Base-by-base conservation (phyloP, 2,329 filamentous ascomycete species). In the Curvularia sp. region DNA sequence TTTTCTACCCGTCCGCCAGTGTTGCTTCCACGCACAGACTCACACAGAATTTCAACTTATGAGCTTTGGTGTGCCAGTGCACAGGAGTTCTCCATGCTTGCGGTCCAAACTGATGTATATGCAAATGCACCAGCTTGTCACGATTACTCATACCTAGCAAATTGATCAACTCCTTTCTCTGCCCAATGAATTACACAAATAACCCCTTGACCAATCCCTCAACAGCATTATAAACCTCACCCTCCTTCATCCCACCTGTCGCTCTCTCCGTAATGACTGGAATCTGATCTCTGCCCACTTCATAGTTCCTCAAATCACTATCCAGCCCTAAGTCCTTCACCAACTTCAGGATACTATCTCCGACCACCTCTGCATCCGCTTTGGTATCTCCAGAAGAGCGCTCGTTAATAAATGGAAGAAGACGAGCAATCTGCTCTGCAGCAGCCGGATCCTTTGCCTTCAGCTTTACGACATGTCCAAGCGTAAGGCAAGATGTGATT, bases 381-480 rank as follows among this genome's bases (percentile, higher is more conserved):
- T 68, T 68, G 51, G 76, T 68, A 64, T 83, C 73, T 0, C 81
- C 81, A 39, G 69, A 77, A 43, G 60, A 64, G 8, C 60, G 53
- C 51, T 81, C 64, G 0, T 79, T 78, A 24, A 84, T 72, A 46
- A 80, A 81, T 1, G 80, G 80, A 22, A 81, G 62, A 53, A 82
- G 63, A 1, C 82, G 68, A 4, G 79, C 78, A 43, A 84, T 65
- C 64, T 83, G 80, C 55, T 73, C 75, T 10, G 83, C 83, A 35
- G 81, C 79, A 3, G 73, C 74, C 0, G 72, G 69, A 5, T 80
- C 79, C 44, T 74, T 61, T 0, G 83, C 81, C 62, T 85, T 85
- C 20, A 86, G 71, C 68, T 82, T 83, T 4, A 85, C 79, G 0
- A 86, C 84, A 54, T 83, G 81, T 0, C 82, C 82, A 0, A 86